These are phyloP conservation scores for Nemania abortiva DNA, from an alignment of 2,329 filamentous ascomycete genomes.

Conservation along the genomic window DNA sequence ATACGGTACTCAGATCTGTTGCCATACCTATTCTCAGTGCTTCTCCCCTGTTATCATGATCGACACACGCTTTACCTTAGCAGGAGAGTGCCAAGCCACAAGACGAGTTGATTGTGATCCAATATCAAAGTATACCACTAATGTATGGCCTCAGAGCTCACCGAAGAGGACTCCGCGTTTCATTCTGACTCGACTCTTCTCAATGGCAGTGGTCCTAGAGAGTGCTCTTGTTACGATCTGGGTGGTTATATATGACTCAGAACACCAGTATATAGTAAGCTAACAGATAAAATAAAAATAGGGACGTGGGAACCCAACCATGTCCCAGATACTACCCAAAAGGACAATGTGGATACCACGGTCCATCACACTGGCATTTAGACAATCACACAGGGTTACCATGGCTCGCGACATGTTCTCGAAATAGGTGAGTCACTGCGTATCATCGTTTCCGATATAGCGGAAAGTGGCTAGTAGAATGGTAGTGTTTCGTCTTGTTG, in stretches of 20 bases:
- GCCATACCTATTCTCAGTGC: not conserved
- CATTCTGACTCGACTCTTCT: not conserved
- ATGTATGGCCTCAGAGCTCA: not conserved
- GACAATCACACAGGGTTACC: not conserved
- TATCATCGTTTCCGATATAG: not conserved
- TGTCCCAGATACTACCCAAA: not conserved
- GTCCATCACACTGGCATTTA: not conserved
- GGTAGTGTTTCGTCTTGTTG: no score
- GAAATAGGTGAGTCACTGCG: not conserved
- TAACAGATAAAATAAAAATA: not conserved
- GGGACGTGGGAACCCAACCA: not conserved
- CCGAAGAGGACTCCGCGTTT: not conserved
- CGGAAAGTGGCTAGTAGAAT: no score
- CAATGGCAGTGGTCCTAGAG: not conserved
- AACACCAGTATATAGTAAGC: not conserved
- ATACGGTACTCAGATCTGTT: no score
- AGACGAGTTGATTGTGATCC: not conserved
- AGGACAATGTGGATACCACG: not conserved
- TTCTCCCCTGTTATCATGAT: not conserved
- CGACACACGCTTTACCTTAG: not conserved
- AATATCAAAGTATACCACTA: not conserved
- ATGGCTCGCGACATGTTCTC: not conserved
- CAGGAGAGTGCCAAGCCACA: not conserved
- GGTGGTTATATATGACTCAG: not conserved
- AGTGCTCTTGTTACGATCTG: not conserved